Percentiles rank a stretch among this genome's conserved stretches.
phyloP scores from a whole-genome alignment of 2,329 filamentous ascomycete species.

The Monilinia vaccinii-corymbosi region DNA sequence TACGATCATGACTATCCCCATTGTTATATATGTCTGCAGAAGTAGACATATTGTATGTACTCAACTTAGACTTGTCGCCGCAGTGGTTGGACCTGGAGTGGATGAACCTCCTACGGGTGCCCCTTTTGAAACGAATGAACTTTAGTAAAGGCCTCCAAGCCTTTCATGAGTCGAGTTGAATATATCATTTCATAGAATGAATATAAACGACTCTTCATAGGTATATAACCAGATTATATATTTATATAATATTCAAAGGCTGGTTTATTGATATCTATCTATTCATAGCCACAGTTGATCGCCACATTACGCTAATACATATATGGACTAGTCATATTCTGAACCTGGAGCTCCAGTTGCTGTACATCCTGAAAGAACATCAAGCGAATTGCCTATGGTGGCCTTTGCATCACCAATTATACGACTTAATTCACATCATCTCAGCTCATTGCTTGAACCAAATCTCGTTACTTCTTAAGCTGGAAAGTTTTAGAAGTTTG shows the following conservation, averaged over 20 bases:
- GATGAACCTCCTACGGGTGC: not conserved
- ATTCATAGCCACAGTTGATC: not conserved
- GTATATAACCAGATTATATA: not conserved
- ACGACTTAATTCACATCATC: not conserved
- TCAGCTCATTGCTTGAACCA: not conserved
- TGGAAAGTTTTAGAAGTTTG: slow-evolving; percentile 19
- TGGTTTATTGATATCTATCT: not conserved
- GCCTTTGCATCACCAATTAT: slow-evolving; percentile 10
- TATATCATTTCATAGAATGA: not conserved
- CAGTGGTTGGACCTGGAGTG: not conserved
- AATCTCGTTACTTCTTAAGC: slow-evolving; percentile 1
- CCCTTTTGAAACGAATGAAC: slow-evolving; percentile 6
- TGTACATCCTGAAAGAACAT: not conserved
- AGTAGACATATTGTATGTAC: slow-evolving; percentile 23
- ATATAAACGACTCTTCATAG: not conserved
- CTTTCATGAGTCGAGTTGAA: not conserved
- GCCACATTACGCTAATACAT: not conserved
- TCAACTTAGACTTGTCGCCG: not conserved
- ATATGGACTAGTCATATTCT: not conserved
- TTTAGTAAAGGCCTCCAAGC: not conserved
- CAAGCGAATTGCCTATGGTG: slow-evolving; percentile 10
- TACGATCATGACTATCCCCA: slow-evolving; percentile 25
- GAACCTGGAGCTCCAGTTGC: not conserved
- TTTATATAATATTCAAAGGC: not conserved
- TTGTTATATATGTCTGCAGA: slow-evolving; percentile 23